These are phyloP conservation scores for Penicillium brasilianum DNA, from an alignment of 2,329 filamentous ascomycete genomes.

Conservation along the genomic window DNA sequence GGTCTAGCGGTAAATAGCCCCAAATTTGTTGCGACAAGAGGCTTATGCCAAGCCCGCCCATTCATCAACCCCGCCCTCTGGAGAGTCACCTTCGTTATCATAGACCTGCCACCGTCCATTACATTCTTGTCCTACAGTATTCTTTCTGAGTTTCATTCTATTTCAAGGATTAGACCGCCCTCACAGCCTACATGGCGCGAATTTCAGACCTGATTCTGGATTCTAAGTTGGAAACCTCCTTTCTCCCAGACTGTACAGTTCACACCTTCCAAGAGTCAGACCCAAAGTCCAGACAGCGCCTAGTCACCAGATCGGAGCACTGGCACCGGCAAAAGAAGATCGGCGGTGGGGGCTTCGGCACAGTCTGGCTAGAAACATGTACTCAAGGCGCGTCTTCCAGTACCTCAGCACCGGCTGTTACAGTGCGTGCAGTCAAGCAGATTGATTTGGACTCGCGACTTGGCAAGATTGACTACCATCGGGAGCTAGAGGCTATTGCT, in stretches of 20 bases:
- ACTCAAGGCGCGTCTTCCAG: too few relatives aligned
- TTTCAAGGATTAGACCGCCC: too few relatives aligned
- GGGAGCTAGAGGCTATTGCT: conserved; percentile 11
- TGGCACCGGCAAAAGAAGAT: neutral
- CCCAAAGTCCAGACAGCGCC: neutral
- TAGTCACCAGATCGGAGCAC: neutral
- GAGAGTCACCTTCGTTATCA: too few relatives aligned
- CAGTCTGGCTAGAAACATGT: neutral
- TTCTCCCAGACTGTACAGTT: neutral
- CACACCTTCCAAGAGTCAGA: conserved; percentile 4
- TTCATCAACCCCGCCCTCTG: too few relatives aligned
- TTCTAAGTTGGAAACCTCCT: neutral
- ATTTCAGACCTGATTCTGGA: neutral
- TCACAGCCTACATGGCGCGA: too few relatives aligned
- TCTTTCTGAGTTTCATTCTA: too few relatives aligned
- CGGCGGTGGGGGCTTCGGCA: neutral
- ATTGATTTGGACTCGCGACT: conserved; percentile 4
- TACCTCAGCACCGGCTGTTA: too few relatives aligned
- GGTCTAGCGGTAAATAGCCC: too few relatives aligned
- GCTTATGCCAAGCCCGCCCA: too few relatives aligned
- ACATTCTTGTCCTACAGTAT: too few relatives aligned
- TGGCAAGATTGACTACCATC: conserved; percentile 5
- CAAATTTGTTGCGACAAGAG: too few relatives aligned
- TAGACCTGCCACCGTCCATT: too few relatives aligned
- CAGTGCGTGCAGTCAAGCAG: conserved; percentile 12